Evolutionary conservation across 2,329 filamentous ascomycete species (phyloP).

Genomic region (Hypoxylon sp.): DNA sequence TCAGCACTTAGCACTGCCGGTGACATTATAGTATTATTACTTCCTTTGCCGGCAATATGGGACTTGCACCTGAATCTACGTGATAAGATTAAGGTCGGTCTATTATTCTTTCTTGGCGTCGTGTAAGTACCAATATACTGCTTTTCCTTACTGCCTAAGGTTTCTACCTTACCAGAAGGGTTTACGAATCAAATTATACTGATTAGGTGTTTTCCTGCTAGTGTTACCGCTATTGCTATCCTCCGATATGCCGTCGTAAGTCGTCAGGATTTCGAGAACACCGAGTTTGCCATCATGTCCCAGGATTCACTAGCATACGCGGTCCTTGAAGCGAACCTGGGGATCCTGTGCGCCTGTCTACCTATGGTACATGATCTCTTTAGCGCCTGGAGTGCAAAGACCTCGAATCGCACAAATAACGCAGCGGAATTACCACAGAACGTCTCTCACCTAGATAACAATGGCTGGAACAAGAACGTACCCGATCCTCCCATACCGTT

Average conservation of each 20-base stretch:
- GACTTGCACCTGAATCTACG: constrained; percentile 1
- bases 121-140: constrained; percentile 13
- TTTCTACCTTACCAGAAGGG: background rate
- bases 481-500: background rate
- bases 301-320: constrained; percentile 19
- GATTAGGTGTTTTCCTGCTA: background rate
- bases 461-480: background rate
- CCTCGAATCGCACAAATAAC: background rate
- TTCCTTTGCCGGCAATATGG: constrained; percentile 22
- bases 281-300: constrained; percentile 9
- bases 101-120: constrained; percentile 16
- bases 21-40: constrained; percentile 14
- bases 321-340: constrained; percentile 20
- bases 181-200: background rate
- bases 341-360: constrained; percentile 21
- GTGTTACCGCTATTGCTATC: constrained; percentile 10
- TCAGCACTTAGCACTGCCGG: constrained; percentile 20
- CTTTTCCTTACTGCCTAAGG: background rate
- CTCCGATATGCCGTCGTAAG: background rate
- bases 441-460: background rate
- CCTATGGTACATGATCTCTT: constrained; percentile 19
- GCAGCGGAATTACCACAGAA: background rate
- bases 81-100: constrained; percentile 15
- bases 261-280: constrained; percentile 6
- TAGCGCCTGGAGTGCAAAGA: constrained; percentile 1